Conservation (phyloP, 2,329 filamentous ascomycete genomes). For the Ceratocystis cacaofunesta region DNA sequence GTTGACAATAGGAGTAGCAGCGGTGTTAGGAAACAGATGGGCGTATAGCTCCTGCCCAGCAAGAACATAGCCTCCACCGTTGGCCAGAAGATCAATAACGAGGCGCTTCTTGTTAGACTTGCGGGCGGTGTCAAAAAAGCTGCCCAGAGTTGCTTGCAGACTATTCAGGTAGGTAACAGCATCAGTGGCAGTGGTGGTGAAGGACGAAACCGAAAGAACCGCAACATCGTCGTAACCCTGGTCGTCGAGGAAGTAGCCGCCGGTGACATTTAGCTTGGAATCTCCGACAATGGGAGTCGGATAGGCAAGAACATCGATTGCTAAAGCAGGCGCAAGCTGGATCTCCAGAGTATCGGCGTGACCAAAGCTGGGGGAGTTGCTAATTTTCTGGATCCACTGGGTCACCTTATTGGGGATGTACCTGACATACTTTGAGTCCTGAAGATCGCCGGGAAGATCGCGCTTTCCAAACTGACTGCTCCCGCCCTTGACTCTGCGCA, state of each 20-base stretch:
- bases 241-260: slow-evolving; percentile 26
- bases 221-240: slow-evolving; percentile 25
- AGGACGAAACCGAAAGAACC: slow-evolving; percentile 22
- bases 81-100: slow-evolving; percentile 43
- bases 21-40: slow-evolving; percentile 36
- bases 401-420: neutral
- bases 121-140: slow-evolving; percentile 23
- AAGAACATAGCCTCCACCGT: slow-evolving; percentile 43
- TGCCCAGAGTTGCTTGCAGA: slow-evolving; percentile 23
- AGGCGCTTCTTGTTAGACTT: slow-evolving; percentile 42
- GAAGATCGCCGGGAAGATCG: neutral
- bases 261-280: slow-evolving; percentile 21
- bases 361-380: neutral
- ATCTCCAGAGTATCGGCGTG: neutral
- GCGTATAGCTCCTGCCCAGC: slow-evolving; percentile 50
- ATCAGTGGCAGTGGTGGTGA: slow-evolving; percentile 19
- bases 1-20: slow-evolving; percentile 35
- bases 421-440: neutral
- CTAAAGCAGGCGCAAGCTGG: neutral
- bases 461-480: slow-evolving; percentile 7
- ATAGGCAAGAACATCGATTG: slow-evolving; percentile 19
- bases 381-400: neutral
- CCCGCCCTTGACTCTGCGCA: slow-evolving; percentile 1
- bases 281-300: slow-evolving; percentile 24
- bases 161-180: slow-evolving; percentile 21